A percentile compares a stretch with the other conserved stretches of the same genome.
These are phyloP conservation scores for Rubus idaeus DNA, from an alignment of 306 rosid genomes.

Conservation along the genomic window DNA sequence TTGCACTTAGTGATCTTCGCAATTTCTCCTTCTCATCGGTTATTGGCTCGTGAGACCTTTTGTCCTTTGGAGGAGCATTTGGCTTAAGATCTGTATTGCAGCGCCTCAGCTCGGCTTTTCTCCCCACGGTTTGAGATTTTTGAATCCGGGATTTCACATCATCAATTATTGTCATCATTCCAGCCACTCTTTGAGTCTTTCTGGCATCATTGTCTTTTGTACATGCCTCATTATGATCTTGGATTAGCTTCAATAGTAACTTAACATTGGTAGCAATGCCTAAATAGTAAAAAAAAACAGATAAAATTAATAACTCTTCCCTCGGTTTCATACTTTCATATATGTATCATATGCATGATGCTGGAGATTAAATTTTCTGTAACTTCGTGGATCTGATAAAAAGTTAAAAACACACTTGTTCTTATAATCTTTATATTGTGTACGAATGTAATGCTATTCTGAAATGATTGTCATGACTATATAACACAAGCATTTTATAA, in stretches of 20 bases:
- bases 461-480: not conserved
- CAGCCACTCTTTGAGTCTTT: constrained; percentile 66
- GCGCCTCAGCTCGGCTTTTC: constrained; percentile 63
- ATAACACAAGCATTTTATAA: not conserved
- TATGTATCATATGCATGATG: not conserved
- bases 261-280: constrained; percentile 71
- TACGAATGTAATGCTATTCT: not conserved
- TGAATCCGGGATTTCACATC: constrained; percentile 65
- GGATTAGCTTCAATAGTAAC: constrained; percentile 67
- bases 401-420: no score
- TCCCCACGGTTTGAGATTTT: constrained; percentile 41
- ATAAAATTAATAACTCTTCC: not conserved
- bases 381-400: not conserved
- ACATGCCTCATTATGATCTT: constrained; percentile 66
- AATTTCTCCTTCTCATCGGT: constrained; percentile 78
- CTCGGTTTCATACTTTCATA: not conserved
- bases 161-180: constrained; percentile 71
- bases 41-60: constrained; percentile 39
- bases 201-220: constrained; percentile 56
- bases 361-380: not conserved
- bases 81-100: constrained; percentile 74
- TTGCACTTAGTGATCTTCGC: constrained; percentile 64
- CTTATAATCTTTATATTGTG: not conserved
- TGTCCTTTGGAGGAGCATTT: constrained; percentile 51
- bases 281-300: constrained; percentile 3